Conservation (phyloP, 352 stramenopile genomes). For the Sclerospora graminicola region DNA sequence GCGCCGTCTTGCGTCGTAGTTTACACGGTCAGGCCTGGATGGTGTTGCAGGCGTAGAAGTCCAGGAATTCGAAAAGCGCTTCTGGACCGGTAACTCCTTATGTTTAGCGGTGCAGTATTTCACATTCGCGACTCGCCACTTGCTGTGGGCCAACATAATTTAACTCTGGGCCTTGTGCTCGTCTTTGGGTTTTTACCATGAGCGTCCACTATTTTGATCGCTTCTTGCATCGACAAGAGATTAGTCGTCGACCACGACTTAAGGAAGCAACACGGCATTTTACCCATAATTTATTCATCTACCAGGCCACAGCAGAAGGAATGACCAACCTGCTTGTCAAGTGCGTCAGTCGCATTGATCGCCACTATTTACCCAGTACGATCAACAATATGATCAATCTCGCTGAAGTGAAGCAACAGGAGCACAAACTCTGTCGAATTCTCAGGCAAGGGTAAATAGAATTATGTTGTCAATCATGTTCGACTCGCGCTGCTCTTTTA, state of each 20-base stretch:
- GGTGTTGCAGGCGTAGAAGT: conserved; percentile 58
- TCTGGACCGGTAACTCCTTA: conserved; percentile 93
- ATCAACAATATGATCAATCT: conserved; percentile 87
- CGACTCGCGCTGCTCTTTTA: conserved; percentile 87
- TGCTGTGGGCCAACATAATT: conserved; percentile 63
- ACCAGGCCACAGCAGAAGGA: conserved; percentile 70
- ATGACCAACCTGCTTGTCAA: conserved; percentile 66
- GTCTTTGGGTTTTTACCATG: no score
- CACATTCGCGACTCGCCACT: no score
- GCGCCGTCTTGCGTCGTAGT: conserved; percentile 63
- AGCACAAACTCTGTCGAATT: conserved; percentile 93
- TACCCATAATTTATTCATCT: conserved; percentile 71
- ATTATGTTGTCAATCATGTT: conserved; percentile 73
- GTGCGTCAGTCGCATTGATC: conserved; percentile 65
- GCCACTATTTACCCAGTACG: conserved; percentile 76
- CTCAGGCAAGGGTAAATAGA: conserved; percentile 55
- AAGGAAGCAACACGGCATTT: conserved; percentile 35
- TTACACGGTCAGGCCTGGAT: conserved; percentile 42
- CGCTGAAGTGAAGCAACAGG: conserved; percentile 63
- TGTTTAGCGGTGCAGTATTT: conserved; percentile 86
- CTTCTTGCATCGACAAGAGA: no score
- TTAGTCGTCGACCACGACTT: no score
- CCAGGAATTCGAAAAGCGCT: conserved; percentile 96
- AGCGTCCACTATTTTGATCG: no score
- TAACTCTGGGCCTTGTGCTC: conserved; percentile 60